Evolutionary conservation across 2,329 filamentous ascomycete genomes (phyloP).

Genomic region (Alternaria consortialis): DNA sequence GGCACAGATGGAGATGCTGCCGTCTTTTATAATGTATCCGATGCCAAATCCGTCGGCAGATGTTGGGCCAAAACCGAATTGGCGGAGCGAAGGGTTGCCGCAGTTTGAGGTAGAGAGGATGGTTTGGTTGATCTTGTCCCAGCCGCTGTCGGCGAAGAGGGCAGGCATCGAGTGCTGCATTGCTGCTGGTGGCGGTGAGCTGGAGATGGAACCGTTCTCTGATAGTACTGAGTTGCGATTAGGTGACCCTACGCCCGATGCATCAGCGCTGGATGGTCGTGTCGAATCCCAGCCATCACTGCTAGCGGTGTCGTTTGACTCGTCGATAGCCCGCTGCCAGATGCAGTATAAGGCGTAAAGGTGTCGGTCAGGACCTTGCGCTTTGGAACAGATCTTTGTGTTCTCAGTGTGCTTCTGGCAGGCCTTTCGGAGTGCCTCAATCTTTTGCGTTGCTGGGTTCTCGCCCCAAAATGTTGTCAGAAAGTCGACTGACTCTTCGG

Average conservation of each 20-base stretch:
- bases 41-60: slow-evolving; percentile 96
- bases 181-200: slow-evolving; percentile 64
- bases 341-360: slow-evolving; percentile 93
- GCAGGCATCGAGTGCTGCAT: slow-evolving; percentile 68
- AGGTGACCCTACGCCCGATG: slow-evolving; percentile 63
- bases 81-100: slow-evolving; percentile 90
- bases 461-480: slow-evolving; percentile 96
- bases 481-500: slow-evolving; percentile 84
- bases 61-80: slow-evolving; percentile 96
- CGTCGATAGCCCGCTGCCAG: slow-evolving; percentile 89
- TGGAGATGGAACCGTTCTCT: slow-evolving; percentile 57
- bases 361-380: slow-evolving; percentile 89
- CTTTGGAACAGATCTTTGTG: slow-evolving; percentile 88
- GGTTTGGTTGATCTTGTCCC: slow-evolving; percentile 95
- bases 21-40: slow-evolving; percentile 98
- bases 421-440: slow-evolving; percentile 83
- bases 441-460: slow-evolving; percentile 80
- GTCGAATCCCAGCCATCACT: slow-evolving; percentile 61
- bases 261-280: slow-evolving; percentile 62
- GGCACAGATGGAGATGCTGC: slow-evolving; percentile 88
- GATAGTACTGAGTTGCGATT: slow-evolving; percentile 62
- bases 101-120: slow-evolving; percentile 98
- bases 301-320: slow-evolving; percentile 67
- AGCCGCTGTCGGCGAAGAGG: slow-evolving; percentile 87
- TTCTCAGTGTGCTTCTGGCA: slow-evolving; percentile 81